phyloP scores from a whole-genome alignment of 2,329 filamentous ascomycete species.

The Pseudopithomyces maydicus region DNA sequence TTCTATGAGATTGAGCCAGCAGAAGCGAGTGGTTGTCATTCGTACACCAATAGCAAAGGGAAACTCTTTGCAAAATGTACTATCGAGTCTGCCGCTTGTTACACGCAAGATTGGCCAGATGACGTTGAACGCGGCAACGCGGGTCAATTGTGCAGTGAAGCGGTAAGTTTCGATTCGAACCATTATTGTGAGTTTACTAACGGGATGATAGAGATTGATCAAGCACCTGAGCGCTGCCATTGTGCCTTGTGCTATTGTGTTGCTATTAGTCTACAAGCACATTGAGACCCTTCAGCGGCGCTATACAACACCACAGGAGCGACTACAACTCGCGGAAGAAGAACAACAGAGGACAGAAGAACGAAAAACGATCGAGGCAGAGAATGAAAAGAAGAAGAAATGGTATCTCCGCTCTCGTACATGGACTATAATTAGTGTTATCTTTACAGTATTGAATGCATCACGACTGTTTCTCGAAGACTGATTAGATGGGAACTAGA shows the following conservation, averaged over 20 bases:
- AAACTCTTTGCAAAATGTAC: neutral
- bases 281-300: neutral
- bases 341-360: neutral
- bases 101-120: neutral
- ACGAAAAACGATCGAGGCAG: neutral
- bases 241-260: neutral
- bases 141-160: neutral
- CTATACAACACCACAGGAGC: neutral
- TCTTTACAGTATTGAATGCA: neutral
- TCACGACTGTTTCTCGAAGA: neutral
- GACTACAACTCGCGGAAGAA: neutral
- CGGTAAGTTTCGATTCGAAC: neutral
- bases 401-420: neutral
- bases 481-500: no score
- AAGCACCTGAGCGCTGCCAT: neutral
- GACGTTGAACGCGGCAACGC: neutral
- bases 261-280: neutral
- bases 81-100: neutral
- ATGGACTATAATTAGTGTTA: neutral
- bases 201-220: neutral
- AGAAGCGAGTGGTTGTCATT: neutral
- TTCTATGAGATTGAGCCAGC: neutral
- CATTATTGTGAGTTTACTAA: neutral
- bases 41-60: neutral
- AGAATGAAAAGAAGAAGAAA: neutral